phyloP scores from a whole-genome alignment of 768 basidiomycete genomes.

The Tricholoma matsutake region DNA sequence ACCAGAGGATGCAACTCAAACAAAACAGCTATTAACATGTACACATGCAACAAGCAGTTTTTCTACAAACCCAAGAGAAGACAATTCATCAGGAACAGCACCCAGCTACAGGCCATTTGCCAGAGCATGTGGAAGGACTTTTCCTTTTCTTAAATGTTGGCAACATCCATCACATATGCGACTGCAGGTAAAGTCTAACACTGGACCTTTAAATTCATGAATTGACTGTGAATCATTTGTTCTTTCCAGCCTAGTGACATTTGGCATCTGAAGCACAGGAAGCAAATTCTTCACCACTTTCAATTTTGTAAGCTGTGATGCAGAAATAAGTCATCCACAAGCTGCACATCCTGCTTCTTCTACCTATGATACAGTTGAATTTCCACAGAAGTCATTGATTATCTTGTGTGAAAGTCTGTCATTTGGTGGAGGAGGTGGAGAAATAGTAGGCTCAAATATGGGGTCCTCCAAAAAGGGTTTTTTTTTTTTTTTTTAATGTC shows the following conservation, averaged over 20 bases:
- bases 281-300: neutral
- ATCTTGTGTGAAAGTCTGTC: neutral
- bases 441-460: neutral
- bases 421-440: neutral
- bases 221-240: neutral
- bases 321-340: neutral
- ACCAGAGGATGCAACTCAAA: too few relatives aligned
- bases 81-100: slow-evolving; percentile 23
- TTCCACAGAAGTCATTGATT: neutral
- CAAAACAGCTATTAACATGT: neutral
- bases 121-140: neutral
- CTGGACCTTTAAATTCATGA: neutral
- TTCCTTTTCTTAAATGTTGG: neutral
- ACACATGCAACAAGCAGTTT: slow-evolving; percentile 25
- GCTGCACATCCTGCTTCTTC: neutral
- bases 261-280: neutral
- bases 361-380: neutral
- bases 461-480: neutral
- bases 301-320: neutral
- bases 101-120: slow-evolving; percentile 8
- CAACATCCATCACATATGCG: neutral
- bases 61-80: slow-evolving; percentile 27
- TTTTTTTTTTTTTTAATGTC: too few relatives aligned
- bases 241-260: neutral
- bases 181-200: neutral